Conservation (phyloP, 192 early-diverging fungal genomes). For the Umbelopsis sp. region DNA sequence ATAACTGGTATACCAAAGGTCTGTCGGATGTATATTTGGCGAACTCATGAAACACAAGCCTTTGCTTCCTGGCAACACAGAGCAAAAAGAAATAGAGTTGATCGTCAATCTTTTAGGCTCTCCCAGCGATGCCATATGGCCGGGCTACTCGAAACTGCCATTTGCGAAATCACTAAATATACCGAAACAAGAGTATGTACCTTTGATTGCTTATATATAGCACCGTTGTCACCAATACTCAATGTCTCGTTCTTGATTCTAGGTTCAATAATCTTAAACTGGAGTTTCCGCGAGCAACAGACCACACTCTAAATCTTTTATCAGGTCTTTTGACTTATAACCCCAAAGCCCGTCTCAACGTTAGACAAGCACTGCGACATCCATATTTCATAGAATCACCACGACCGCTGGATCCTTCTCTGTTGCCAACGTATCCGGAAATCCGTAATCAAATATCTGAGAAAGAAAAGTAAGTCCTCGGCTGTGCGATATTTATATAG, state of each 20-base stretch:
- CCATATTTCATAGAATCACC: slow-evolving; percentile 81
- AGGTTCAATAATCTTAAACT: slow-evolving; percentile 61
- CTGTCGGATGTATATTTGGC: slow-evolving; percentile 82
- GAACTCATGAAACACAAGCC: slow-evolving; percentile 76
- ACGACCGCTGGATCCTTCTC: slow-evolving; percentile 40
- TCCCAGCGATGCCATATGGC: slow-evolving; percentile 78
- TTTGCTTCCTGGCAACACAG: slow-evolving; percentile 81
- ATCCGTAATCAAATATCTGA: slow-evolving; percentile 48
- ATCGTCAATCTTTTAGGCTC: slow-evolving; percentile 78
- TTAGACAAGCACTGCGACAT: slow-evolving; percentile 67
- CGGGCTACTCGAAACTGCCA: slow-evolving; percentile 70
- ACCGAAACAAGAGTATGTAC: slow-evolving; percentile 52
- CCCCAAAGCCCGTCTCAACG: slow-evolving; percentile 65
- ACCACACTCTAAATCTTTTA: slow-evolving; percentile 61
- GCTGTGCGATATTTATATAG: background rate
- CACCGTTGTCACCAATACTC: background rate
- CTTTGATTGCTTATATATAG: background rate
- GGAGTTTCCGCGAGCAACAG: slow-evolving; percentile 53
- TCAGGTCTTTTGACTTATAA: slow-evolving; percentile 74
- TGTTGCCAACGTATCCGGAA: slow-evolving; percentile 61
- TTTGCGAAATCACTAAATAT: slow-evolving; percentile 56
- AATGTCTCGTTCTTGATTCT: background rate
- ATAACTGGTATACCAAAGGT: slow-evolving; percentile 43
- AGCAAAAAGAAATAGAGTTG: slow-evolving; percentile 71
- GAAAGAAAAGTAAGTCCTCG: slow-evolving; percentile 34